These are phyloP conservation scores for Tarenaya hassleriana DNA, from an alignment of 345 rosid genomes.

Conservation along the genomic window DNA sequence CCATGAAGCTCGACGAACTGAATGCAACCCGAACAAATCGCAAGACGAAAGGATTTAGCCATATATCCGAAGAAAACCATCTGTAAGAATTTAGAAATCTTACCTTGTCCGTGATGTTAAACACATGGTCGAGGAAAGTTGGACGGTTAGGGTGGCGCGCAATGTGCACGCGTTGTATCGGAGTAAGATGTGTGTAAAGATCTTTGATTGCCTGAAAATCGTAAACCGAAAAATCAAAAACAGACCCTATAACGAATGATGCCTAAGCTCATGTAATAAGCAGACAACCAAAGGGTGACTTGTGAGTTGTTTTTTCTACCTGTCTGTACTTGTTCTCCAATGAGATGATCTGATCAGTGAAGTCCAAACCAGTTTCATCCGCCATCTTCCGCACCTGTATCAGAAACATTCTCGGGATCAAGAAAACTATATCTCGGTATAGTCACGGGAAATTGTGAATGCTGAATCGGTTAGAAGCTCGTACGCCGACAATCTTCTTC, in stretches of 20 bases:
- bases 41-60: too few species aligned
- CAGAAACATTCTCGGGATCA: conserved; percentile 19
- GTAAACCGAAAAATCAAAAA: background rate
- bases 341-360: conserved; percentile 68
- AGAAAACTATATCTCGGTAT: conserved; percentile 12
- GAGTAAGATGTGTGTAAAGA: conserved; percentile 69
- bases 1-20: conserved; percentile 99
- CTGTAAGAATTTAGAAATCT: too few species aligned
- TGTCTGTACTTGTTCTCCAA: conserved; percentile 79
- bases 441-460: background rate
- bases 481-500: conserved; percentile 81
- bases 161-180: conserved; percentile 88
- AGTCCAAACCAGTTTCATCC: conserved; percentile 82
- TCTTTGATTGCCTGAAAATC: conserved; percentile 69
- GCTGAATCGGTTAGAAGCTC: background rate
- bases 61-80: too few species aligned
- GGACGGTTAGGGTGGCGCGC: conserved; percentile 98
- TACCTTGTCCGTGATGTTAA: conserved; percentile 90
- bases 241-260: background rate
- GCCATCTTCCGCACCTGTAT: conserved; percentile 95
- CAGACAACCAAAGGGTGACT: conserved; percentile 3
- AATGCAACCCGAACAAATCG: conserved; percentile 9
- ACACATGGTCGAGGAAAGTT: conserved; percentile 91
- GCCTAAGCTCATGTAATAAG: background rate
- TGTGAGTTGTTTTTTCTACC: conserved; percentile 43